A percentile compares a stretch with the other conserved stretches of the same genome.
phyloP scores from a whole-genome alignment of 768 basidiomycete genomes.

The Mycena filopes region DNA sequence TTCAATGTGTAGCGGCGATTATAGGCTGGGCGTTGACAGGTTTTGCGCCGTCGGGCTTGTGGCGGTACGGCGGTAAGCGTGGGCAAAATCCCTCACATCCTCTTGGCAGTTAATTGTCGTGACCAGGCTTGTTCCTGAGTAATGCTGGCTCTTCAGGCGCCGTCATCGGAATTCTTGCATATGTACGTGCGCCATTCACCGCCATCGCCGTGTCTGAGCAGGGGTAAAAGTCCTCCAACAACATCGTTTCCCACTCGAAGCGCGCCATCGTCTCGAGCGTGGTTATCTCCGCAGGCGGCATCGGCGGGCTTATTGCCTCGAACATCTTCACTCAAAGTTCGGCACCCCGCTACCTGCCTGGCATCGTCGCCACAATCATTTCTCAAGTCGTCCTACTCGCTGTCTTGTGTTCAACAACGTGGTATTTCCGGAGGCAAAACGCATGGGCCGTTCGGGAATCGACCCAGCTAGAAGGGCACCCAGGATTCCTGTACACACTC shows the following conservation, averaged over 20 bases:
- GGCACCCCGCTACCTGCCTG: conserved; percentile 57
- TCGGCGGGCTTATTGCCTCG: conserved; percentile 61
- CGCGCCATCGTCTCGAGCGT: conserved; percentile 59
- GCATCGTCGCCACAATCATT: conserved; percentile 56
- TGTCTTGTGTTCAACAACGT: conserved; percentile 52
- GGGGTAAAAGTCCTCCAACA: conserved; percentile 55
- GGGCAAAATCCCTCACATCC: conserved; percentile 3
- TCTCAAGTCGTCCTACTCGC: conserved; percentile 55
- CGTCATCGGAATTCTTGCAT: conserved; percentile 60
- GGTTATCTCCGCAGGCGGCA: conserved; percentile 58
- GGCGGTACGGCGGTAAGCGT: conserved; percentile 54
- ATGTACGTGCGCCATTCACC: conserved; percentile 51
- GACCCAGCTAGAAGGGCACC: conserved; percentile 44
- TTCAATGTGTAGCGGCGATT: conserved; percentile 53
- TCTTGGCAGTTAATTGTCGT: conserved; percentile 3
- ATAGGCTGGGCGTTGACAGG: conserved; percentile 55
- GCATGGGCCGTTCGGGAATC: conserved; percentile 40
- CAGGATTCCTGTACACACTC: conserved; percentile 56
- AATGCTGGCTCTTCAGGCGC: conserved; percentile 58
- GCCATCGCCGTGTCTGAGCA: not conserved
- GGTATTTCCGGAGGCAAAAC: conserved; percentile 51
- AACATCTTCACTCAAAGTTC: conserved; percentile 59
- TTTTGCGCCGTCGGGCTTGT: conserved; percentile 46
- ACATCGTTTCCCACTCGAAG: conserved; percentile 61
- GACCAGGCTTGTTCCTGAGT: conserved; percentile 55